These are phyloP conservation scores for Mycosphaerella arachidis DNA, from an alignment of 2,329 filamentous ascomycete species.

Conservation along the genomic window DNA sequence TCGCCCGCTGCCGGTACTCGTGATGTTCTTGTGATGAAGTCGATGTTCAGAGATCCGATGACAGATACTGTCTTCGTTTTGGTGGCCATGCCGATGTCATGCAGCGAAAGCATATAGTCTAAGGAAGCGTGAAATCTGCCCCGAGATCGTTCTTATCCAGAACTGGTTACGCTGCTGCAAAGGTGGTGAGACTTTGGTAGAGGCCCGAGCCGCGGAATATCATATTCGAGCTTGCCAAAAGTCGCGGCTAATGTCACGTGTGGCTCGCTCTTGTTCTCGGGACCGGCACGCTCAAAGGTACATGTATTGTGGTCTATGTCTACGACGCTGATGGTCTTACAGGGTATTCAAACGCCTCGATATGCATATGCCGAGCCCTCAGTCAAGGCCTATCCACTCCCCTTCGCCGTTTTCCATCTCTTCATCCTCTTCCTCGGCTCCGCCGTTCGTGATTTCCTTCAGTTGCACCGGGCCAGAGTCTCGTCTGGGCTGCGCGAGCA, in stretches of 20 bases:
- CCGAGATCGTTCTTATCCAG: too few relatives aligned
- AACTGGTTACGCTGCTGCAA: too few relatives aligned
- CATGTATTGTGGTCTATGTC: background rate
- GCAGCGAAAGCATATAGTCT: background rate
- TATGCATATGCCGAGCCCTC: background rate
- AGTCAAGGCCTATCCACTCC: constrained; percentile 32
- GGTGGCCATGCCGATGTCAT: constrained; percentile 5
- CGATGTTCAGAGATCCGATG: constrained; percentile 89
- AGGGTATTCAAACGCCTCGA: background rate
- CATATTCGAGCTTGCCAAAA: background rate
- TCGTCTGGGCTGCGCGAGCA: constrained; percentile 45
- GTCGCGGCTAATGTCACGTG: background rate
- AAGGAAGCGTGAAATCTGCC: background rate
- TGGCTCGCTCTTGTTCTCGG: background rate
- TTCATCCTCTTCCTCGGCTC: constrained; percentile 14
- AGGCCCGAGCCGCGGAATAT: background rate
- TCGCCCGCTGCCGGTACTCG: constrained; percentile 81
- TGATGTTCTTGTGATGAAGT: constrained; percentile 82
- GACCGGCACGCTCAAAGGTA: background rate
- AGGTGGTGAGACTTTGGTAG: too few relatives aligned
- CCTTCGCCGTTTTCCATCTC: constrained; percentile 35
- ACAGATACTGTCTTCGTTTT: constrained; percentile 55
- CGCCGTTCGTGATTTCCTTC: constrained; percentile 19
- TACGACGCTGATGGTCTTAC: background rate
- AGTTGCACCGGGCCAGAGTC: constrained; percentile 10